Evolutionary conservation across 306 rosid genomes (phyloP).

Genomic region (Luffa aegyptiaca): DNA sequence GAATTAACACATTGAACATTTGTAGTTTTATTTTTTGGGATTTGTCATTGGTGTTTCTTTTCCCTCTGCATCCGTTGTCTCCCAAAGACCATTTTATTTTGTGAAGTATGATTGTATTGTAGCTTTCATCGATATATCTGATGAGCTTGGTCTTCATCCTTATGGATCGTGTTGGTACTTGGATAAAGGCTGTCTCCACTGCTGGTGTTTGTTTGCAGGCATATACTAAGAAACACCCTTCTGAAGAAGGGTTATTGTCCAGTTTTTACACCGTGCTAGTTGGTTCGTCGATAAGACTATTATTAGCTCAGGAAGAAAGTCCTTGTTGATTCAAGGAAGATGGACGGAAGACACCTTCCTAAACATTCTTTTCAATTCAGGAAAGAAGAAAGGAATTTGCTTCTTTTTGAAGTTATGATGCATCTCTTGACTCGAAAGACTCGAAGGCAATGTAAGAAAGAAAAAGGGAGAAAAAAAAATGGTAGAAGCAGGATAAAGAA

Average conservation of each 20-base stretch:
- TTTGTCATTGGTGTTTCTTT: neutral
- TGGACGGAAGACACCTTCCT: neutral
- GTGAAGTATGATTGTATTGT: neutral
- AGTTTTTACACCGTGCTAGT: neutral
- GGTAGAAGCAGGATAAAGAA: no score
- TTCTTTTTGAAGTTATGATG: no score
- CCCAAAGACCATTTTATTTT: neutral
- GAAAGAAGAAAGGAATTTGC: no score
- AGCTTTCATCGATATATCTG: no score
- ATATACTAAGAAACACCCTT: neutral
- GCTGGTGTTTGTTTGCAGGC: neutral
- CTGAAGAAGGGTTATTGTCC: neutral
- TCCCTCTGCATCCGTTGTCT: neutral
- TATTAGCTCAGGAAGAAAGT: no score
- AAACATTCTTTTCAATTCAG: no score
- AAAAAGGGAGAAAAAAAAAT: no score
- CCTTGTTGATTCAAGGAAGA: neutral
- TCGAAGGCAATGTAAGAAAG: no score
- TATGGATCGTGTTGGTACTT: neutral
- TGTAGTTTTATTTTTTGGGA: neutral
- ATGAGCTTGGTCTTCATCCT: no score
- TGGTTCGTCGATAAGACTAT: no score
- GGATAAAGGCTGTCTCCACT: neutral
- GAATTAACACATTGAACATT: neutral
- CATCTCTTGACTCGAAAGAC: no score